Percentiles rank a stretch among this genome's conserved stretches.
These are phyloP conservation scores for Claviceps sorghi DNA, from an alignment of 2,329 filamentous ascomycete species.

Conservation along the genomic window DNA sequence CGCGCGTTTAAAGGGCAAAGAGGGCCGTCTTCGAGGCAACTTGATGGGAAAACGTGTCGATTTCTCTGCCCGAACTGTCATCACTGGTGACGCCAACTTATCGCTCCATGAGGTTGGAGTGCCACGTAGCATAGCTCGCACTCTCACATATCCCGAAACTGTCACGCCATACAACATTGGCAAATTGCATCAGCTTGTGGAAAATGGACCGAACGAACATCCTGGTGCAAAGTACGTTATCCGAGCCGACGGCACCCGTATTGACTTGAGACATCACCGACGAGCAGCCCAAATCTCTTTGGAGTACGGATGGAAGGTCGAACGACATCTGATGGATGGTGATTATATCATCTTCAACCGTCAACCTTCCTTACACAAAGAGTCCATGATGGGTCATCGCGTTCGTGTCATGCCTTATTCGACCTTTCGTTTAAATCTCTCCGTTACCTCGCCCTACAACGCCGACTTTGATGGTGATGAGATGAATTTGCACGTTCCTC, in stretches of 20 bases:
- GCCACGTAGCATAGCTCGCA: conserved; percentile 80
- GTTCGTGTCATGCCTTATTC: conserved; percentile 98
- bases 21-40: conserved; percentile 93
- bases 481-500: conserved; percentile 99
- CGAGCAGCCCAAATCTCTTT: conserved; percentile 72
- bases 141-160: conserved; percentile 89
- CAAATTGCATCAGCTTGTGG: conserved; percentile 75
- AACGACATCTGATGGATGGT: conserved; percentile 87
- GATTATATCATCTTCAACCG: conserved; percentile 99
- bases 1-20: conserved; percentile 95
- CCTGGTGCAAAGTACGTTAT: conserved; percentile 96
- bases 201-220: conserved; percentile 87
- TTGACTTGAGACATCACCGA: conserved; percentile 88
- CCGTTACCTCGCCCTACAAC: conserved; percentile 97
- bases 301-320: conserved; percentile 97
- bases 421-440: conserved; percentile 93
- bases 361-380: conserved; percentile 97
- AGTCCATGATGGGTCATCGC: conserved; percentile 99
- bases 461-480: conserved; percentile 99
- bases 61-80: conserved; percentile 98
- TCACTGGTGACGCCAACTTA: conserved; percentile 94
- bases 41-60: conserved; percentile 99
- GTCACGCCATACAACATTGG: conserved; percentile 97
- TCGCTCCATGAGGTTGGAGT: conserved; percentile 96
- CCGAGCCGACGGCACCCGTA: conserved; percentile 79